phyloP scores from a whole-genome alignment of 73 alveolate genomes.

The Paramecium tetraurelia region DNA sequence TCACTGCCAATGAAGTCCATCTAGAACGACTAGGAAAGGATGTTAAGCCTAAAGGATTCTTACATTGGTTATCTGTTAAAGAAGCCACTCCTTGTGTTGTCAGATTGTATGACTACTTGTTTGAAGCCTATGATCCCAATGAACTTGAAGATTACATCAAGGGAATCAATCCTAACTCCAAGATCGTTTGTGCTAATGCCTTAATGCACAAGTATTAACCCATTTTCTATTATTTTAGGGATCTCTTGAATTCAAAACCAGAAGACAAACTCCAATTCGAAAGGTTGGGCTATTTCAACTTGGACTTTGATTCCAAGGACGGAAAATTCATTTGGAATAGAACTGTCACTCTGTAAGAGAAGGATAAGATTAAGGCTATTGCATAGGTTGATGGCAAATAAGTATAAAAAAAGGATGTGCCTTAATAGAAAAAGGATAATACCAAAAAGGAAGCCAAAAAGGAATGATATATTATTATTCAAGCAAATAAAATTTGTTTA shows the following conservation, averaged over 20 bases:
- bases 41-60: conserved; percentile 89
- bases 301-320: conserved; percentile 90
- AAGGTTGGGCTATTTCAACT: conserved; percentile 96
- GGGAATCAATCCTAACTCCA: conserved; percentile 88
- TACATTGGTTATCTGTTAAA: conserved; percentile 95
- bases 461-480: neutral
- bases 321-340: conserved; percentile 80
- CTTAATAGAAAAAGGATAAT: neutral
- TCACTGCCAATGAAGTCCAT: conserved; percentile 77
- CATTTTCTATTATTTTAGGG: neutral
- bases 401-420: neutral
- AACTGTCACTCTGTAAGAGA: conserved; percentile 77
- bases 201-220: conserved; percentile 69
- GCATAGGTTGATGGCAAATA: conserved; percentile 36
- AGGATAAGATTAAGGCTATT: conserved; percentile 73
- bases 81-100: conserved; percentile 86
- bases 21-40: conserved; percentile 77
- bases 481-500: neutral
- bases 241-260: conserved; percentile 73
- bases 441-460: neutral
- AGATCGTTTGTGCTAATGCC: conserved; percentile 76
- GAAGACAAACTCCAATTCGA: conserved; percentile 95
- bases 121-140: conserved; percentile 81
- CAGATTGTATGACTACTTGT: conserved; percentile 90
- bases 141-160: conserved; percentile 85